Conservation (phyloP, 1,284 basidiomycete species). For the Bjerkandera adusta region DNA sequence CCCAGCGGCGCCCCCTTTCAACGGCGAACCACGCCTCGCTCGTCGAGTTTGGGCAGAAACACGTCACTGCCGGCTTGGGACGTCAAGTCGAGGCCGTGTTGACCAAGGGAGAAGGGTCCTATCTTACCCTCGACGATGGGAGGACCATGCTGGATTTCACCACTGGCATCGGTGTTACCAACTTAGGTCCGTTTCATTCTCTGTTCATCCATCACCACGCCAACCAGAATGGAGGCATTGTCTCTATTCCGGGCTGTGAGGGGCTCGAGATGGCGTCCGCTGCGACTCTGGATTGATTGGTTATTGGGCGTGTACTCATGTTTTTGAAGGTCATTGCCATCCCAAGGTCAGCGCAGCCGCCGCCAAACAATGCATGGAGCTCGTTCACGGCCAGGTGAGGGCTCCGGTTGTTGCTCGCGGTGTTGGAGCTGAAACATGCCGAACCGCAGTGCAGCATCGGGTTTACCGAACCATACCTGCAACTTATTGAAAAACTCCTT, state of each 20-base stretch:
- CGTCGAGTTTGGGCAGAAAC: slow-evolving; percentile 51
- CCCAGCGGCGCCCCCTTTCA: slow-evolving; percentile 10
- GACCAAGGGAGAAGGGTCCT: slow-evolving; percentile 75
- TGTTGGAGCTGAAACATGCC: slow-evolving; percentile 1
- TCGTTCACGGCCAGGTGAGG: slow-evolving; percentile 75
- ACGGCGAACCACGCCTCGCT: slow-evolving; percentile 22
- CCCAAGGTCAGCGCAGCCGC: slow-evolving; percentile 85
- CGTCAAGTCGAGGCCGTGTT: slow-evolving; percentile 74
- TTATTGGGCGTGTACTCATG: not conserved
- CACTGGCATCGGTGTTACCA: slow-evolving; percentile 82
- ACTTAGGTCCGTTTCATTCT: slow-evolving; percentile 66
- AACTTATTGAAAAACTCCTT: slow-evolving; percentile 75
- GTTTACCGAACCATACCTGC: slow-evolving; percentile 74
- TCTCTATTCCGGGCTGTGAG: no score
- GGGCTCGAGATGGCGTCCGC: not conserved
- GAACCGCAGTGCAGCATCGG: slow-evolving; percentile 71
- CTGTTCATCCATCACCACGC: no score
- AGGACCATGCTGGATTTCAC: slow-evolving; percentile 80
- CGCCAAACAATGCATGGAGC: slow-evolving; percentile 78
- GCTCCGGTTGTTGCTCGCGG: no score
- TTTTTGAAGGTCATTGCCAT: slow-evolving; percentile 74
- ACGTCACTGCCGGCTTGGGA: slow-evolving; percentile 71
- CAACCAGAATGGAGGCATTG: no score
- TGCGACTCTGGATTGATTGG: not conserved
- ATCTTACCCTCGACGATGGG: slow-evolving; percentile 72